These are phyloP conservation scores for Ciborinia camelliae DNA, from an alignment of 2,329 filamentous ascomycete species.

Conservation along the genomic window DNA sequence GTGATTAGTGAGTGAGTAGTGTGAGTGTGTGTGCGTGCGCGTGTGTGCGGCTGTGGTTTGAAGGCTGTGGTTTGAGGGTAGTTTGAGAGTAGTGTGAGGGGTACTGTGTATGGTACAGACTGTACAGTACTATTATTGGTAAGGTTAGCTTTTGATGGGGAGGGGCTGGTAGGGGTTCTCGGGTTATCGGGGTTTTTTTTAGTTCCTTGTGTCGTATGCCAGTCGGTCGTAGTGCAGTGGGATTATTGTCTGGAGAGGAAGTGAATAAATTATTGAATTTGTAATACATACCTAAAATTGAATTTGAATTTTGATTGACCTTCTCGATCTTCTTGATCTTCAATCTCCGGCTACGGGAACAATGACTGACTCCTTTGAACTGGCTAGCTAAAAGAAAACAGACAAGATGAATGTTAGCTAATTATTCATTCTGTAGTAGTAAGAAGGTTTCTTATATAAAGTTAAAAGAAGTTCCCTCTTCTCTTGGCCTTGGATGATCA, in stretches of 20 bases:
- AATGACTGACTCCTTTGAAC: neutral
- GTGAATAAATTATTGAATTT: no score
- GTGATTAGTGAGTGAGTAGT: no score
- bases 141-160: neutral
- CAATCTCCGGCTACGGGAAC: neutral
- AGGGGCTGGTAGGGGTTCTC: slow-evolving; percentile 6
- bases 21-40: no score
- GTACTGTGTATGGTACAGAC: slow-evolving; percentile 3
- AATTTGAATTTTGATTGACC: no score
- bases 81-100: neutral
- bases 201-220: no score
- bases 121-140: no score
- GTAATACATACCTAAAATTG: no score
- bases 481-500: neutral
- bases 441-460: neutral
- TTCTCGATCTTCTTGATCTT: neutral
- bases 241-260: no score
- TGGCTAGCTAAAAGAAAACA: neutral
- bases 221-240: no score
- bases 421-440: no score
- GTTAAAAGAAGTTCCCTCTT: slow-evolving; percentile 7
- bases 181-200: neutral
- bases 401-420: neutral
- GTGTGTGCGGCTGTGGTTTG: slow-evolving; percentile 11
- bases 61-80: neutral